phyloP scores from a whole-genome alignment of 257 asterid species.

The Hygrophila difformis region DNA sequence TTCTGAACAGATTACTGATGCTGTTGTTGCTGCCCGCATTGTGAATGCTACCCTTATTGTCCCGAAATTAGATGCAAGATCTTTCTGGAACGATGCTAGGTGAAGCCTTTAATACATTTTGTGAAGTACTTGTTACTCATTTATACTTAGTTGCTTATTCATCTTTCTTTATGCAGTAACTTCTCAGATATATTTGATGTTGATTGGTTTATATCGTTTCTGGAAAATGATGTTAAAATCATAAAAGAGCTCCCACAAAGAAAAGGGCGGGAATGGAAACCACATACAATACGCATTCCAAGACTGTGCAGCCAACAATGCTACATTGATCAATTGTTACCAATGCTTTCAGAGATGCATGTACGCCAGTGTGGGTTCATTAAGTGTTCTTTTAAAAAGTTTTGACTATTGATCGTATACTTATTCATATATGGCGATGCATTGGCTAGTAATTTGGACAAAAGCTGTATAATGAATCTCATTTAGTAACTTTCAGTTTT shows the following conservation, averaged over 20 bases:
- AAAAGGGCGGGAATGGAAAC: slow-evolving; percentile 60
- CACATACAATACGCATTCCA: slow-evolving; percentile 82
- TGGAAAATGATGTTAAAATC: slow-evolving; percentile 66
- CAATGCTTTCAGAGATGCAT: slow-evolving; percentile 60
- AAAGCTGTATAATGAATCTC: too few species aligned
- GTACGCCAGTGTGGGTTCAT: slow-evolving; percentile 35
- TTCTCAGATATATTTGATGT: slow-evolving; percentile 82
- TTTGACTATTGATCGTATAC: too few species aligned
- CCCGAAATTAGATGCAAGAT: slow-evolving; percentile 78
- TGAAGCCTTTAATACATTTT: slow-evolving; percentile 20
- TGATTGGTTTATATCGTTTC: slow-evolving; percentile 69
- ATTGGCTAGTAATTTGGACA: too few species aligned
- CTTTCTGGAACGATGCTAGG: slow-evolving; percentile 99
- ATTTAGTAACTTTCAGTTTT: too few species aligned
- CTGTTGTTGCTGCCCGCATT: slow-evolving; percentile 96
- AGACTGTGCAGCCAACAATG: slow-evolving; percentile 77
- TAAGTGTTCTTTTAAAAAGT: neutral
- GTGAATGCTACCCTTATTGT: slow-evolving; percentile 91
- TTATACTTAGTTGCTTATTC: slow-evolving; percentile 19
- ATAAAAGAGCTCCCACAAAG: slow-evolving; percentile 70
- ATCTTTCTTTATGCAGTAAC: slow-evolving; percentile 47
- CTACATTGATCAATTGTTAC: slow-evolving; percentile 59
- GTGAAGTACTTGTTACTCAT: slow-evolving; percentile 2
- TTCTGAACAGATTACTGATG: slow-evolving; percentile 68
- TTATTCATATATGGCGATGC: too few species aligned